Base-by-base conservation (phyloP, 441 rosid species). In the Melastoma candidum region DNA sequence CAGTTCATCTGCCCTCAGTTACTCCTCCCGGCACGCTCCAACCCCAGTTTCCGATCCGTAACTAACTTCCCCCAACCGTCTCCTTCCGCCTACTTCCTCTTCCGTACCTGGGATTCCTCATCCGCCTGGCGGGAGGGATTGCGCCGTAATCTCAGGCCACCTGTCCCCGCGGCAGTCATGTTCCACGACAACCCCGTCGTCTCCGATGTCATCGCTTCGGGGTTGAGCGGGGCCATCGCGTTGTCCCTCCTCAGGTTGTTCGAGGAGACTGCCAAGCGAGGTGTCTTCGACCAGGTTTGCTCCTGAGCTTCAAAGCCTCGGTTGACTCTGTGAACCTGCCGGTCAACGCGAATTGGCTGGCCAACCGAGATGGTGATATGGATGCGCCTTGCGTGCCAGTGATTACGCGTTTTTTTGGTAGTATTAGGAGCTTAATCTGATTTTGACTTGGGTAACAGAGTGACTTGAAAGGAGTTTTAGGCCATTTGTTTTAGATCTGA, bases 191-290 rank as follows among this genome's bases (percentile, higher is more conserved):
- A 72, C 17, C 80, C 90, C 11, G 57, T 84, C 2, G 55, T 79
- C 39, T 79, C 96, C 56, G 87, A 90, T 53, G 45, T 76, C 12
- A 67, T 59, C 50, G 95, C 96, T 12, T 26, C 77, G 43, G 80
- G 70, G 9, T 12, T 79, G 48, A 13, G 74, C 53, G 53, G 68
- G n/a, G 41, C 52, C 22, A 51, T 90, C 43, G 88, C 93, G n/a
- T 68, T 80, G 53, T 70, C 79, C 0, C 12, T 70, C 41, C 84
- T 85, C 36, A 75, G 76, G 13, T 22, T 87, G 48, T 85, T 84
- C 82, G 71, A 74, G 63, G 85, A 82, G 63, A 87, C 77, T 11
- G 88, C 88, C n/a, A 80, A 79, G 53, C 79, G 83, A 22, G 58
- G 76, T 47, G 12, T 87, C 68, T 70, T 83, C 47, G 86, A 81